A percentile compares a stretch with the other conserved stretches of the same genome.
Evolutionary conservation across 2,329 filamentous ascomycete species (phyloP).

Genomic region (Alternaria consortialis): DNA sequence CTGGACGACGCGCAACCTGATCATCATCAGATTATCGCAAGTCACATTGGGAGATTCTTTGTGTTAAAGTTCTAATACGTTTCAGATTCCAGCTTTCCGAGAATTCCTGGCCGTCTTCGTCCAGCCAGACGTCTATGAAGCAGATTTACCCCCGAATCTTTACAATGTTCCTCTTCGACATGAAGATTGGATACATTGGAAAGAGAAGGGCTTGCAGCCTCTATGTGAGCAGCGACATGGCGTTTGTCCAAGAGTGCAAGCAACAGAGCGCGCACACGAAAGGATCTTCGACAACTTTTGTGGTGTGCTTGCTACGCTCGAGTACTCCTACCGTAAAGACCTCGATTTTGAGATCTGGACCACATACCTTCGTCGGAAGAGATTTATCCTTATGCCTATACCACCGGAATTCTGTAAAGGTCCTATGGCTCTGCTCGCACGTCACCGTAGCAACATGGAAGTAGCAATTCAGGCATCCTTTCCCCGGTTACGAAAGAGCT

Average conservation of each 20-base stretch:
- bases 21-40: not conserved
- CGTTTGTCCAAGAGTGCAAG: not conserved
- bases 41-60: not conserved
- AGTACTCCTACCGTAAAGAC: not conserved
- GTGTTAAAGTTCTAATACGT: not conserved
- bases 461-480: not conserved
- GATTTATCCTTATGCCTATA: not conserved
- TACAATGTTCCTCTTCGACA: not conserved
- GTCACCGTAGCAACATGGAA: not conserved
- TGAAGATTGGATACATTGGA: not conserved
- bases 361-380: not conserved
- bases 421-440: not conserved
- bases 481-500: not conserved
- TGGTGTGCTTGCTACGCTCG: not conserved
- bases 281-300: slow-evolving; percentile 2
- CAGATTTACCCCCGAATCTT: not conserved
- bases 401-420: not conserved
- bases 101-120: not conserved
- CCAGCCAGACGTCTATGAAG: not conserved
- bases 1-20: not conserved
- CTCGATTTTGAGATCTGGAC: not conserved
- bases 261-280: not conserved
- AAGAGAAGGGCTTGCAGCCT: not conserved
- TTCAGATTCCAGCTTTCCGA: not conserved
- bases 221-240: not conserved